Percentiles rank a stretch among this genome's conserved stretches.
These are phyloP conservation scores for Berkeleyomyces basicola DNA, from an alignment of 2,329 filamentous ascomycete genomes.

Conservation along the genomic window DNA sequence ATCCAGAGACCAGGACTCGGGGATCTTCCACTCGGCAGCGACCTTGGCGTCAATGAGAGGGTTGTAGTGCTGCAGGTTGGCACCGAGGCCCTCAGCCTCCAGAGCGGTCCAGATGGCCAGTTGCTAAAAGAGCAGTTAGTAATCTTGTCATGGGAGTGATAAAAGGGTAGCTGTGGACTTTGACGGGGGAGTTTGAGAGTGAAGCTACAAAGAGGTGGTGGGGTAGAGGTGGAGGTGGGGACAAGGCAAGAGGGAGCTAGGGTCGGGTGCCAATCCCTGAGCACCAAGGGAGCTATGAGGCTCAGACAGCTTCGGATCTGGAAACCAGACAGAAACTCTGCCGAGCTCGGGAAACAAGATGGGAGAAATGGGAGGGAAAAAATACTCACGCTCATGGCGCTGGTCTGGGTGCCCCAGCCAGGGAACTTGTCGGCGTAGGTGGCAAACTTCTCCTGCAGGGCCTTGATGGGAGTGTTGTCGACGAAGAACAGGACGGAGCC, in stretches of 20 bases:
- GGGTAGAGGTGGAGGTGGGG: neutral
- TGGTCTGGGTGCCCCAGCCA: conserved; percentile 57
- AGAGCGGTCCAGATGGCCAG: conserved; percentile 66
- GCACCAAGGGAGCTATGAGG: neutral
- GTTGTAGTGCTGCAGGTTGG: conserved; percentile 90
- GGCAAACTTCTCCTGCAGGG: conserved; percentile 51
- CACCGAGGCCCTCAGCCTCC: conserved; percentile 68
- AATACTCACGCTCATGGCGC: conserved; percentile 47
- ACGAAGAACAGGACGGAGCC: conserved; percentile 83
- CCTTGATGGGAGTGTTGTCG: conserved; percentile 50
- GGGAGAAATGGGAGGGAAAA: neutral
- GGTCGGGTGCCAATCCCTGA: neutral
- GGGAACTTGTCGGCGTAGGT: conserved; percentile 68
- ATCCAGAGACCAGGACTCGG: conserved; percentile 56
- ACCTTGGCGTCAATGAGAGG: conserved; percentile 65
- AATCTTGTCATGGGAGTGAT: neutral
- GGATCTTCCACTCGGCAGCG: conserved; percentile 50
- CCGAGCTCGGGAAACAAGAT: neutral
- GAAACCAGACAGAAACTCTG: neutral
- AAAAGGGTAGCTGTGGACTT: neutral
- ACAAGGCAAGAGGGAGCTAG: neutral
- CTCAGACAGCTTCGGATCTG: neutral
- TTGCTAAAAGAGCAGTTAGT: conserved; percentile 30
- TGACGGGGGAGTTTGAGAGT: neutral
- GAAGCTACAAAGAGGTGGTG: neutral